Evolutionary conservation across 305 asterid species (phyloP).

Genomic region (Salvia sclarea): DNA sequence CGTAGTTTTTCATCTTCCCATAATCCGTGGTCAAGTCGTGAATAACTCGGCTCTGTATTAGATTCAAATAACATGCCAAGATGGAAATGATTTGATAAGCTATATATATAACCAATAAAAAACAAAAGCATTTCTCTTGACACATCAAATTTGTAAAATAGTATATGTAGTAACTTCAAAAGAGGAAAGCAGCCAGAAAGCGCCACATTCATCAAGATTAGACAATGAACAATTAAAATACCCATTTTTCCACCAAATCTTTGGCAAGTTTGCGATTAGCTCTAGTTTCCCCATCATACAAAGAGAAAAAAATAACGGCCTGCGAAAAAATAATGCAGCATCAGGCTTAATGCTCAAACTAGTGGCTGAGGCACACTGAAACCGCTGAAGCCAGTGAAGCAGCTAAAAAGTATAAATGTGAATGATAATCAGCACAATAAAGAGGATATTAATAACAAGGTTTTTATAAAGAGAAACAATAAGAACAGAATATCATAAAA

Average conservation of each 20-base stretch:
- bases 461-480: not conserved
- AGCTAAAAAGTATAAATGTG: not conserved
- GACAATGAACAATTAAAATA: slow-evolving; percentile 37
- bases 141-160: slow-evolving; percentile 2
- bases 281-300: slow-evolving; percentile 88
- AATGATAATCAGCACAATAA: slow-evolving; percentile 2
- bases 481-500: not conserved
- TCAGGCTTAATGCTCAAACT: slow-evolving; percentile 25
- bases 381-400: not conserved
- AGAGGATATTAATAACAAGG: not conserved
- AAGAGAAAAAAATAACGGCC: slow-evolving; percentile 87
- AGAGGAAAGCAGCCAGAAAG: not conserved
- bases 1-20: slow-evolving; percentile 72
- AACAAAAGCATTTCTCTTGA: not conserved
- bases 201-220: not conserved
- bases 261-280: slow-evolving; percentile 82
- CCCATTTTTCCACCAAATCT: slow-evolving; percentile 98
- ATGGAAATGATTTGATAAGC: slow-evolving; percentile 17
- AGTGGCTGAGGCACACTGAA: not conserved
- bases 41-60: slow-evolving; percentile 81
- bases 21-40: slow-evolving; percentile 81
- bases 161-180: not conserved
- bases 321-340: slow-evolving; percentile 35
- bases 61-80: slow-evolving; percentile 24
- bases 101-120: not conserved